Base-by-base conservation (phyloP, 1,284 basidiomycete species). In the Trametes sp. region DNA sequence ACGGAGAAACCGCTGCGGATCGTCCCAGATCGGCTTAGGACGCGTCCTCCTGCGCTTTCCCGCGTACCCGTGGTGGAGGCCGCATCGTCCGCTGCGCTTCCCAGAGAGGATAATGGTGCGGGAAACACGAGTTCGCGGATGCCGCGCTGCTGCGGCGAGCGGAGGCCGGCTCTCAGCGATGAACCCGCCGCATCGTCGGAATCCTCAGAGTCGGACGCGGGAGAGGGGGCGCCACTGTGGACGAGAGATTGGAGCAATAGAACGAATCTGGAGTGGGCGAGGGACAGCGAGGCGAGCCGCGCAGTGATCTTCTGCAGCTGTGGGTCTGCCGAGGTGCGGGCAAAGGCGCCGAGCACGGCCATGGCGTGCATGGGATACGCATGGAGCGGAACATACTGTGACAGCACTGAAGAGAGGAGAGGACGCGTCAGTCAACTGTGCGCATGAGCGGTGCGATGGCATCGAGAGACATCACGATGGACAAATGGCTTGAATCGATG, bases 241-340 rank as follows among this genome's bases (percentile, higher is more conserved):
- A 88, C 87, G 35, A 90, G 77, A 5, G 88, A 84, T 67, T 92
- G 91, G 7, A 93, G 76, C 13, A 90, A 77, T 11, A 93, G 82
- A 24, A 92, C 87, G 67, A 89, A 84, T n/a, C 90, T 85, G 14
- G 90, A 89, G 70, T 93, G 89, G 1, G 85, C 83, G 24, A 81
- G 82, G 1, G 86, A 77, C 19, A 90, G 76, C 1, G 78, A 73
- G 28, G 80, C 76, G 29, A 89, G 76, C 42, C 78, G 80, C 13
- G 74, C 59, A 1, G 81, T 80, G 42, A 73, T 70, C 24, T 74
- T 70, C 50, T 80, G 76, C 52, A 80, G 78, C 11, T 79, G 74
- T 7, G 75, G 61, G 19, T 66, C 62, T 75, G 73, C 29, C 76
- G 76, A 38, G 69, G 66, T 11, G 76, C 69, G 67, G 3, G 66